These are phyloP conservation scores for Lophiotrema nucula DNA, from an alignment of 495 filamentous ascomycete genomes.

Conservation along the genomic window DNA sequence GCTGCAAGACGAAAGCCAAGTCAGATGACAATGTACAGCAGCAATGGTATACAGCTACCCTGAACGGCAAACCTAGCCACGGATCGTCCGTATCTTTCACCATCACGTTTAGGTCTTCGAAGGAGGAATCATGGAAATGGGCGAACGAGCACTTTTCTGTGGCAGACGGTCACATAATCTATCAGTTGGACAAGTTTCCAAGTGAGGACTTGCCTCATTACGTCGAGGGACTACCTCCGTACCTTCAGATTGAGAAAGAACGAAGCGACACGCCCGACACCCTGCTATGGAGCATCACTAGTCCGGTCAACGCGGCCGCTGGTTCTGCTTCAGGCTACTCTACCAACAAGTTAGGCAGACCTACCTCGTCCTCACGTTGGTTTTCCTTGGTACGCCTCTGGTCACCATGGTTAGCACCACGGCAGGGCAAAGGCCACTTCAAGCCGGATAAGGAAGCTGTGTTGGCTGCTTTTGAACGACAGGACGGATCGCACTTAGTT, in stretches of 20 bases:
- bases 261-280: constrained; percentile 66
- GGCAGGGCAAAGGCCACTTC: constrained; percentile 71
- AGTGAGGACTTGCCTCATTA: constrained; percentile 55
- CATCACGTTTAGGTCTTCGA: constrained; percentile 63
- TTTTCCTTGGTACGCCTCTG: constrained; percentile 78
- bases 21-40: constrained; percentile 20
- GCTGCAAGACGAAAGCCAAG: constrained; percentile 12
- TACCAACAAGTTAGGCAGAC: constrained; percentile 60
- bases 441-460: constrained; percentile 72
- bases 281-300: constrained; percentile 66
- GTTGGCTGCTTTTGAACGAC: constrained; percentile 74
- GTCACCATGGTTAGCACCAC: constrained; percentile 81
- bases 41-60: constrained; percentile 42
- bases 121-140: constrained; percentile 69
- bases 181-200: constrained; percentile 39
- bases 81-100: constrained; percentile 63
- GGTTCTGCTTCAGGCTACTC: constrained; percentile 56
- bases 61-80: constrained; percentile 36
- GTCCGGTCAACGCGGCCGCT: constrained; percentile 52
- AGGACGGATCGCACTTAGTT: constrained; percentile 75
- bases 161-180: constrained; percentile 63
- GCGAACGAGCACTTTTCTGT: constrained; percentile 60
- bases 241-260: constrained; percentile 58
- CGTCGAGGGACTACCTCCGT: constrained; percentile 58
- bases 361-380: constrained; percentile 60